Percentiles rank a stretch among this genome's conserved stretches.
These are phyloP conservation scores for Trichoderma parareesei DNA, from an alignment of 495 filamentous ascomycete genomes.

Conservation along the genomic window DNA sequence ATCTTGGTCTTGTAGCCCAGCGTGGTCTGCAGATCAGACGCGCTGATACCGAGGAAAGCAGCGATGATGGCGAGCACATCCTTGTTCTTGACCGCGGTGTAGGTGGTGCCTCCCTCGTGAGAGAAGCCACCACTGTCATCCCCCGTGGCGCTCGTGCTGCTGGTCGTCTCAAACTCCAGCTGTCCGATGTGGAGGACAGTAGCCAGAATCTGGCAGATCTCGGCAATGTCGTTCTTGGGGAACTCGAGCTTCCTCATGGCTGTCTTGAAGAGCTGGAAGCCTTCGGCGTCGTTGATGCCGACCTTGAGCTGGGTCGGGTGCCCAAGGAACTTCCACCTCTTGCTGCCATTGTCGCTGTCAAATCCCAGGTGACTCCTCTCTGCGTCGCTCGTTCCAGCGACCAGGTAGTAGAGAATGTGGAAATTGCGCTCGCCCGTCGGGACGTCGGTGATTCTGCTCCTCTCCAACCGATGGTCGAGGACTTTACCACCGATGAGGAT, in stretches of 20 bases:
- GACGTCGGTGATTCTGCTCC: slow-evolving; percentile 80
- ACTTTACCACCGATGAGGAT: slow-evolving; percentile 88
- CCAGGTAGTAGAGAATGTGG: slow-evolving; percentile 89
- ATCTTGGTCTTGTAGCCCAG: slow-evolving; percentile 94
- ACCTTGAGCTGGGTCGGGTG: slow-evolving; percentile 96
- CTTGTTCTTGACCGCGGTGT: slow-evolving; percentile 87
- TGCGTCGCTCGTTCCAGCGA: slow-evolving; percentile 82
- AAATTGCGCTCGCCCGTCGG: slow-evolving; percentile 95
- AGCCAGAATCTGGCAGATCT: slow-evolving; percentile 90
- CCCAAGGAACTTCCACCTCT: slow-evolving; percentile 86
- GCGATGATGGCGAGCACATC: slow-evolving; percentile 79
- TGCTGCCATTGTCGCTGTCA: slow-evolving; percentile 46
- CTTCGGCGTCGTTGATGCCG: slow-evolving; percentile 89
- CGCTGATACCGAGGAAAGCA: slow-evolving; percentile 79
- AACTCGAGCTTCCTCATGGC: slow-evolving; percentile 91
- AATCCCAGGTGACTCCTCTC: slow-evolving; percentile 88
- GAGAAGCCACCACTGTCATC: slow-evolving; percentile 95
- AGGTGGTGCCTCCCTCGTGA: slow-evolving; percentile 80
- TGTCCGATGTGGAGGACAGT: slow-evolving; percentile 92
- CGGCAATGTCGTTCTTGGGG: slow-evolving; percentile 84
- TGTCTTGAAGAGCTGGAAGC: slow-evolving; percentile 96
- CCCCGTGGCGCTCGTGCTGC: slow-evolving; percentile 65
- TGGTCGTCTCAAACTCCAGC: slow-evolving; percentile 76
- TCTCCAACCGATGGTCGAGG: slow-evolving; percentile 83
- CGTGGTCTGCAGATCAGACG: slow-evolving; percentile 73